A percentile compares a stretch with the other conserved stretches of the same genome.
phyloP scores from a whole-genome alignment of 2,329 filamentous ascomycete genomes.

The Claviceps paspali region DNA sequence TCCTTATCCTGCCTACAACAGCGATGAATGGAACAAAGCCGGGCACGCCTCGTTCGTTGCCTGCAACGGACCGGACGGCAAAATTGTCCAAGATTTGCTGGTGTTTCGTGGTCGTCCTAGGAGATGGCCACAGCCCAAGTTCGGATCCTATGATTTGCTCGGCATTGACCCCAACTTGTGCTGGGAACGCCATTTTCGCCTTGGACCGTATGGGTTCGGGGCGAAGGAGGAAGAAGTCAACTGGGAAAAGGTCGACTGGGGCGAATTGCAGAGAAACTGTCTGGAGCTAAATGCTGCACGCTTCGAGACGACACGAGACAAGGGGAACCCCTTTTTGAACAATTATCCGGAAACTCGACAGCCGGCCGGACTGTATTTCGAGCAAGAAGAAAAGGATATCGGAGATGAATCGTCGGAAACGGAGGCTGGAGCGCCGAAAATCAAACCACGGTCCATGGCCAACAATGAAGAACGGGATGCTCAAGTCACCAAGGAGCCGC shows the following conservation, averaged over 20 bases:
- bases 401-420: slow-evolving; percentile 1
- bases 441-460: slow-evolving; percentile 6
- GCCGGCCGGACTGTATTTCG: slow-evolving; percentile 7
- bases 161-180: slow-evolving; percentile 48
- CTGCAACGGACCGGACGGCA: slow-evolving; percentile 50
- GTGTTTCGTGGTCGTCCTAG: slow-evolving; percentile 47
- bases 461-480: no score
- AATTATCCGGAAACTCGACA: slow-evolving; percentile 23
- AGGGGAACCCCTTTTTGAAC: slow-evolving; percentile 27
- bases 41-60: slow-evolving; percentile 44
- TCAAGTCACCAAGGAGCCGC: slow-evolving; percentile 24
- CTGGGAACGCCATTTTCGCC: slow-evolving; percentile 53
- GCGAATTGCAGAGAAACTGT: slow-evolving; percentile 52
- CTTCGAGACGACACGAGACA: slow-evolving; percentile 30
- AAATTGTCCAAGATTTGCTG: slow-evolving; percentile 43
- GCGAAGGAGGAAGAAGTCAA: slow-evolving; percentile 31
- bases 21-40: slow-evolving; percentile 38
- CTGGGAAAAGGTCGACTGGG: slow-evolving; percentile 57
- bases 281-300: slow-evolving; percentile 49
- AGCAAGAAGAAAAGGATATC: slow-evolving; percentile 2
- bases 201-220: slow-evolving; percentile 48
- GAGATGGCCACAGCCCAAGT: slow-evolving; percentile 41
- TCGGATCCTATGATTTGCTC: slow-evolving; percentile 47
- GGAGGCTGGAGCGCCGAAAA: slow-evolving; percentile 4
- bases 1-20: slow-evolving; percentile 59